Percentiles rank a stretch among this genome's conserved stretches.
Conservation (phyloP, 2,329 filamentous ascomycete genomes). For the Leptographium radiaticola region DNA sequence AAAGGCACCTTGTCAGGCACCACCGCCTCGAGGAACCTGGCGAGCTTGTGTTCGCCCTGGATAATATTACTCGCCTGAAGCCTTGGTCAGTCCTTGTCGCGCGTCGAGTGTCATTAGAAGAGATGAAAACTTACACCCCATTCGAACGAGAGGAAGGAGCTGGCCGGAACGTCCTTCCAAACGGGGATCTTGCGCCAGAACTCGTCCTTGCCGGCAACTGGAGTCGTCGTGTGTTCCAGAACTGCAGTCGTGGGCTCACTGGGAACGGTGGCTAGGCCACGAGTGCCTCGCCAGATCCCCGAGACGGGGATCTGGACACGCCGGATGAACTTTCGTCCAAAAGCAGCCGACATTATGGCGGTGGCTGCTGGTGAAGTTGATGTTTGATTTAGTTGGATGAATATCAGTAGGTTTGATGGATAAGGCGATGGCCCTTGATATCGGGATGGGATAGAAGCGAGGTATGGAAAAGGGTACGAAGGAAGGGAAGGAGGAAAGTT, state of each 20-base stretch:
- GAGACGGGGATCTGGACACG: neutral
- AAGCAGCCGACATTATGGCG: no score
- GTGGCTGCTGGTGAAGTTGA: no score
- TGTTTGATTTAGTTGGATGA: neutral
- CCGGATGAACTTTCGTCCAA: neutral
- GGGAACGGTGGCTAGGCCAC: neutral
- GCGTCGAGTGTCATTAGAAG: neutral
- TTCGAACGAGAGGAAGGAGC: conserved; percentile 37
- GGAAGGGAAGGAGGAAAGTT: neutral
- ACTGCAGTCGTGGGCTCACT: no score
- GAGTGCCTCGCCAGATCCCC: neutral
- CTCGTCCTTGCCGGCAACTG: conserved; percentile 15
- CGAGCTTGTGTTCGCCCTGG: conserved; percentile 30
- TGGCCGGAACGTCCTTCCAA: conserved; percentile 33
- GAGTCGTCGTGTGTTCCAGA: no score
- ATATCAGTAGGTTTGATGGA: neutral
- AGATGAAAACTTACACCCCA: conserved; percentile 35
- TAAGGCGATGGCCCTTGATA: neutral
- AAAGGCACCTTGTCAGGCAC: conserved; percentile 36
- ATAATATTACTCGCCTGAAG: conserved; percentile 34
- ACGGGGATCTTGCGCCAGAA: conserved; percentile 38
- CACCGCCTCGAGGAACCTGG: conserved; percentile 32
- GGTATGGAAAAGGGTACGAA: neutral
- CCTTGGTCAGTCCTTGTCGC: neutral
- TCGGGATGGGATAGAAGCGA: neutral